These are phyloP conservation scores for Saksenaea vasiformis DNA, from an alignment of 371 early-diverging fungal species.

Conservation along the genomic window DNA sequence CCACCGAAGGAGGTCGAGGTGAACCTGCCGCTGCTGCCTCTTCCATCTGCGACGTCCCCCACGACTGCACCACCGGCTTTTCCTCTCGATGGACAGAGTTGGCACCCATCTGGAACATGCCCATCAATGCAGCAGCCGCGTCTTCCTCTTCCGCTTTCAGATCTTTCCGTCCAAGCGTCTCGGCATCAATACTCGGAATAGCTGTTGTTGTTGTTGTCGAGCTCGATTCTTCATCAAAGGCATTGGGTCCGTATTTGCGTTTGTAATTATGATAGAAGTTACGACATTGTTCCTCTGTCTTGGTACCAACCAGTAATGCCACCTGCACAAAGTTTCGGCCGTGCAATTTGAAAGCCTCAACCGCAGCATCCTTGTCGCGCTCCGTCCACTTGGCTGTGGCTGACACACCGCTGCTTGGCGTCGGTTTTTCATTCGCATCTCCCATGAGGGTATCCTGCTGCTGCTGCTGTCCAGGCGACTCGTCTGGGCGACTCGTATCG, in stretches of 20 bases:
- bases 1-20: background rate
- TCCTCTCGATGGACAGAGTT: conserved; percentile 9
- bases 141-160: conserved; percentile 57
- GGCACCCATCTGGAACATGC: conserved; percentile 50
- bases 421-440: background rate
- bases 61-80: background rate
- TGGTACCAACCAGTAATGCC: conserved; percentile 70
- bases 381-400: conserved; percentile 71
- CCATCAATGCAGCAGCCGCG: conserved; percentile 53
- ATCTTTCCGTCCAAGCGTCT: conserved; percentile 25
- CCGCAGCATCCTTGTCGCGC: conserved; percentile 71
- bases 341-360: conserved; percentile 72
- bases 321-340: conserved; percentile 78
- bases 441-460: background rate
- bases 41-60: conserved; percentile 13
- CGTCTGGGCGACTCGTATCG: background rate
- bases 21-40: conserved; percentile 6
- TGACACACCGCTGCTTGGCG: conserved; percentile 4
- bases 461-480: background rate
- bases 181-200: background rate
- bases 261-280: conserved; percentile 80
- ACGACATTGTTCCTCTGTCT: conserved; percentile 81
- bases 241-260: conserved; percentile 66
- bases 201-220: background rate
- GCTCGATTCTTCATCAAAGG: conserved; percentile 54